These are phyloP conservation scores for Aspergillus glaucus DNA, from an alignment of 2,329 filamentous ascomycete genomes.

Conservation along the genomic window DNA sequence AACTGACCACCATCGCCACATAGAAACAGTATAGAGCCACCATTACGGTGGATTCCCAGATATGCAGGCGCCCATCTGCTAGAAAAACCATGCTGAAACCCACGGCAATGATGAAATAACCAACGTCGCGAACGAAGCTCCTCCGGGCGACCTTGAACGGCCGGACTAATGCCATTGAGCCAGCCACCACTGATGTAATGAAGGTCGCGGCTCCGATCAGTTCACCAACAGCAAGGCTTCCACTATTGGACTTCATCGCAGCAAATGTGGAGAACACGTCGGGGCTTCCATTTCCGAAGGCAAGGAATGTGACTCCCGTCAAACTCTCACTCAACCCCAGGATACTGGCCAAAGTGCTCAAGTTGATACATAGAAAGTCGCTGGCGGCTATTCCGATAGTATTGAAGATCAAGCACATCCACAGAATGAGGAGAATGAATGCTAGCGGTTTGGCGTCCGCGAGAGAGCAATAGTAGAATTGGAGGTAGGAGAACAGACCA, in stretches of 20 bases:
- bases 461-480: conserved; percentile 82
- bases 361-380: conserved; percentile 96
- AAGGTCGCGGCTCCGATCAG: conserved; percentile 91
- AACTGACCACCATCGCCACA: conserved; percentile 76
- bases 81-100: conserved; percentile 82
- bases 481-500: conserved; percentile 80
- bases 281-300: conserved; percentile 94
- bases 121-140: conserved; percentile 85
- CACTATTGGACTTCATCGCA: conserved; percentile 93
- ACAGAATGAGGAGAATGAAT: conserved; percentile 70
- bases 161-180: conserved; percentile 93
- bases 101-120: conserved; percentile 84
- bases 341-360: conserved; percentile 84
- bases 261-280: conserved; percentile 99
- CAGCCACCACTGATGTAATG: conserved; percentile 92
- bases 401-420: conserved; percentile 86
- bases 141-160: conserved; percentile 87
- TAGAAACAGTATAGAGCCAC: conserved; percentile 88
- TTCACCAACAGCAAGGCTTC: conserved; percentile 93
- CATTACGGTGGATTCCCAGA: conserved; percentile 90
- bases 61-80: conserved; percentile 70
- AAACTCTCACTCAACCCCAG: conserved; percentile 93
- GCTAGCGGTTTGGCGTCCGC: conserved; percentile 63
- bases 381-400: conserved; percentile 97
- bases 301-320: conserved; percentile 91